phyloP scores from a whole-genome alignment of 2,329 filamentous ascomycete species.

The Trichoderma brevicompactum region DNA sequence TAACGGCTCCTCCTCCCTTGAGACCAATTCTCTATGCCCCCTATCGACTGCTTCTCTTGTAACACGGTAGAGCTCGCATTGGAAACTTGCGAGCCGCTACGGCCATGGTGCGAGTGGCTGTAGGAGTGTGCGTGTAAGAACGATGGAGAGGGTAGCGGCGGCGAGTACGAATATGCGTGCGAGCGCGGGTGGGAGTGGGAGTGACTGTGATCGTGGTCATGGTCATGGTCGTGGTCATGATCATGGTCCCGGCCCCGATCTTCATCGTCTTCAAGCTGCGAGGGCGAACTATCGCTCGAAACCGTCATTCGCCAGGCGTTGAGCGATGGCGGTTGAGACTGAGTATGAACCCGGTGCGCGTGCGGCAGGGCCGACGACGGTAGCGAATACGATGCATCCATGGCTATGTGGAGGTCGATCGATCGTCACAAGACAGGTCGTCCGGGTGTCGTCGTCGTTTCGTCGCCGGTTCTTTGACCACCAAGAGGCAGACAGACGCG shows the following conservation, averaged over 20 bases:
- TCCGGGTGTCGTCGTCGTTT: neutral
- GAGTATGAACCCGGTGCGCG: conserved; percentile 51
- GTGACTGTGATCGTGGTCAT: conserved; percentile 34
- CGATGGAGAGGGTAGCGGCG: conserved; percentile 9
- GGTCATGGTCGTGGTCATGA: conserved; percentile 38
- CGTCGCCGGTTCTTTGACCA: neutral
- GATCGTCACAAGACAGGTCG: neutral
- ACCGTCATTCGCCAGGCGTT: conserved; percentile 45
- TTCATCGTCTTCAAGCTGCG: conserved; percentile 40
- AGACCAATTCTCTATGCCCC: conserved; percentile 47
- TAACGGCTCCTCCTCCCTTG: conserved; percentile 49
- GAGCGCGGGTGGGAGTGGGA: conserved; percentile 14
- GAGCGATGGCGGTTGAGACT: conserved; percentile 46
- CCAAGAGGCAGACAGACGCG: neutral
- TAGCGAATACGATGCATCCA: conserved; percentile 59
- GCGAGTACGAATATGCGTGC: conserved; percentile 35
- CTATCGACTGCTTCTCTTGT: conserved; percentile 42
- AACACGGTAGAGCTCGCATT: conserved; percentile 37
- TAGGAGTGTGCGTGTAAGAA: conserved; percentile 38
- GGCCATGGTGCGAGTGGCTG: conserved; percentile 38
- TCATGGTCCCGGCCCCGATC: conserved; percentile 37
- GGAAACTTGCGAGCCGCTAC: conserved; percentile 40
- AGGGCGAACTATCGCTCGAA: conserved; percentile 41
- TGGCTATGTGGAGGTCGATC: conserved; percentile 33
- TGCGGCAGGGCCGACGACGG: conserved; percentile 57